Conservation (phyloP, 176 grass and related monocot genomes). For the Saccharum officinarum region DNA sequence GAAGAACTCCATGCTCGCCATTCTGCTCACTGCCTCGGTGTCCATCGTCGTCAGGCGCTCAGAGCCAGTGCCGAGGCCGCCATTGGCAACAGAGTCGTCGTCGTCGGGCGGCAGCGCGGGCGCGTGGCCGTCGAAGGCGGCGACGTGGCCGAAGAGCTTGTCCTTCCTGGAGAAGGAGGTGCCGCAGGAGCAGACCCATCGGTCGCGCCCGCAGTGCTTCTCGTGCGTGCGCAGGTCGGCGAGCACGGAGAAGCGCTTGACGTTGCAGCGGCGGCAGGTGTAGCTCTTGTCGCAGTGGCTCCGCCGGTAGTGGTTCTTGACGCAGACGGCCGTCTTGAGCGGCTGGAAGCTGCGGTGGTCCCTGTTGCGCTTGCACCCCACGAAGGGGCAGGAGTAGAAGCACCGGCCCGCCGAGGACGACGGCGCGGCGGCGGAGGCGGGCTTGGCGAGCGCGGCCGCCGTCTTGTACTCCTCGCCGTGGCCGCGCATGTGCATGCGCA, state of each 20-base stretch:
- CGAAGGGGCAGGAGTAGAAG: constrained; percentile 76
- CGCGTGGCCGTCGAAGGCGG: constrained; percentile 78
- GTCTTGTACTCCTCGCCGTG: constrained; percentile 87
- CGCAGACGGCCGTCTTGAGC: constrained; percentile 76
- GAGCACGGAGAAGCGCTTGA: constrained; percentile 93
- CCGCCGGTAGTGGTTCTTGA: constrained; percentile 93
- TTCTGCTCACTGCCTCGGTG: constrained; percentile 5
- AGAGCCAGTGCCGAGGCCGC: background rate
- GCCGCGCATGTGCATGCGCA: constrained; percentile 98
- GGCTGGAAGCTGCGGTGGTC: constrained; percentile 80
- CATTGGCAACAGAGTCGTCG: background rate
- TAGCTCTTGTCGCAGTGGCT: constrained; percentile 93
- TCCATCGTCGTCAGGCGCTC: background rate
- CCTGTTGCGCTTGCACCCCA: constrained; percentile 84
- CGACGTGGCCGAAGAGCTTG: constrained; percentile 87
- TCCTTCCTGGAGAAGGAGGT: constrained; percentile 89
- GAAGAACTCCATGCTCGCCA: constrained; percentile 30
- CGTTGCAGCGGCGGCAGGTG: constrained; percentile 67
- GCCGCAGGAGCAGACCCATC: constrained; percentile 88
- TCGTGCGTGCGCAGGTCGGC: constrained; percentile 90
- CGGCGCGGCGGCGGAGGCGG: background rate
- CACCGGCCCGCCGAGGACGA: background rate
- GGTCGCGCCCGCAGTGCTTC: constrained; percentile 86
- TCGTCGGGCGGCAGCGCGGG: constrained; percentile 45
- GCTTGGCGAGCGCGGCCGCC: constrained; percentile 67